A percentile compares a stretch with the other conserved stretches of the same genome.
These are phyloP conservation scores for Hydnomerulius pinastri DNA, from an alignment of 768 basidiomycete genomes.

Conservation along the genomic window DNA sequence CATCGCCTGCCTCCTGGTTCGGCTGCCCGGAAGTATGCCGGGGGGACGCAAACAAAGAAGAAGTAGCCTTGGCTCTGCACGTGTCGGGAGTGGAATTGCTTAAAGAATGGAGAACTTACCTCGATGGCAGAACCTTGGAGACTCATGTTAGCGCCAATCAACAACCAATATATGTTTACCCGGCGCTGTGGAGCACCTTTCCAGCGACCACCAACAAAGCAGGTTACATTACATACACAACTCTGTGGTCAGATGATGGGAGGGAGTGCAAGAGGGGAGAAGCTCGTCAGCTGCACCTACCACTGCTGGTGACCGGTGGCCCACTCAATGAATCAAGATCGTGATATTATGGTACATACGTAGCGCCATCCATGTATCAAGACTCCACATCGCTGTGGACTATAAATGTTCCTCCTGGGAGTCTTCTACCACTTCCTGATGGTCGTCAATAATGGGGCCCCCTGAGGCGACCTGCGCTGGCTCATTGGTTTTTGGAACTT, in stretches of 20 bases:
- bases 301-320: no score
- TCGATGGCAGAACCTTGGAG: background rate
- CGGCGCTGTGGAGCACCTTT: background rate
- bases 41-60: constrained; percentile 6
- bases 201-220: no score
- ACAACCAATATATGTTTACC: background rate
- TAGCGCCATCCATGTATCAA: background rate
- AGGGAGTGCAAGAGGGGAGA: no score
- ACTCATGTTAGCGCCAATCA: constrained; percentile 6
- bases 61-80: background rate
- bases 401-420: constrained; percentile 35
- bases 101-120: background rate
- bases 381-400: background rate
- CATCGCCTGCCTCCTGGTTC: background rate
- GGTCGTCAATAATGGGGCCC: constrained; percentile 3
- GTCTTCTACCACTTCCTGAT: constrained; percentile 37
- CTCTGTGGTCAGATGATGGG: no score
- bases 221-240: no score
- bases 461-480: background rate
- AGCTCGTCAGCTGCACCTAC: no score
- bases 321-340: background rate
- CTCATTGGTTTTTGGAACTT: constrained; percentile 8
- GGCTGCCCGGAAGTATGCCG: background rate
- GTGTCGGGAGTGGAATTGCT: background rate
- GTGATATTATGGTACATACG: background rate